A percentile compares a stretch with the other conserved stretches of the same genome.
phyloP scores from a whole-genome alignment of 192 early-diverging fungal genomes.

The Coemansia biformis region DNA sequence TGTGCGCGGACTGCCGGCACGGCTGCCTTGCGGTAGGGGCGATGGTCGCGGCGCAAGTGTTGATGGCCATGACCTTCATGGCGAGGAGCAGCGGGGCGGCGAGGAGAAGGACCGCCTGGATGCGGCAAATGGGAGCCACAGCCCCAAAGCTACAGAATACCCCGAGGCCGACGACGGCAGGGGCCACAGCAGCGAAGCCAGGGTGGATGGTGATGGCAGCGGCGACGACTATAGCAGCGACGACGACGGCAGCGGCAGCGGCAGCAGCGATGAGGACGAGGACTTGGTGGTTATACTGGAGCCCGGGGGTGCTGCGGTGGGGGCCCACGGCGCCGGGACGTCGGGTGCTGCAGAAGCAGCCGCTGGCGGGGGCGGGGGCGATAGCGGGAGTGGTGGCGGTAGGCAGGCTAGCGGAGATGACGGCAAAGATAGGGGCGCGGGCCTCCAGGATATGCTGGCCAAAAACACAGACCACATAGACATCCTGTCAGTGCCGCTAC shows the following conservation, averaged over 20 bases:
- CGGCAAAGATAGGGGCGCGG: slow-evolving; percentile 3
- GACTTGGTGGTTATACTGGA: slow-evolving; percentile 45
- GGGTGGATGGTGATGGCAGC: neutral
- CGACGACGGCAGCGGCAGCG: slow-evolving; percentile 2
- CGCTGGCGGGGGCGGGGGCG: no score
- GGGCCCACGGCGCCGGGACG: neutral
- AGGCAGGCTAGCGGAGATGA: neutral
- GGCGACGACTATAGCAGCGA: slow-evolving; percentile 1
- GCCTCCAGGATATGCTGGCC: slow-evolving; percentile 26
- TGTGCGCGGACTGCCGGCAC: no score
- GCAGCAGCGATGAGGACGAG: slow-evolving; percentile 20
- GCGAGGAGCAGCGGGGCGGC: no score
- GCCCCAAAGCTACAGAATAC: no score
- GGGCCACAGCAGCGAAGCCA: neutral
- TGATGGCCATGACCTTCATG: no score
- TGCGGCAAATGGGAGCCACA: no score
- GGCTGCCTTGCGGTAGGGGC: no score
- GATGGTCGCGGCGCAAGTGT: no score
- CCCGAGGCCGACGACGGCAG: neutral
- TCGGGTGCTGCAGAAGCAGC: no score
- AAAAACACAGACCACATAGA: slow-evolving; percentile 34
- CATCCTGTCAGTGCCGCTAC: slow-evolving; percentile 42
- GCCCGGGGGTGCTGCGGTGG: slow-evolving; percentile 18
- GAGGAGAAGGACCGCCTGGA: no score
- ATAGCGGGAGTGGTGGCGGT: neutral